These are phyloP conservation scores for Violaceomyces palustris DNA, from an alignment of 1,284 basidiomycete species.

Conservation along the genomic window DNA sequence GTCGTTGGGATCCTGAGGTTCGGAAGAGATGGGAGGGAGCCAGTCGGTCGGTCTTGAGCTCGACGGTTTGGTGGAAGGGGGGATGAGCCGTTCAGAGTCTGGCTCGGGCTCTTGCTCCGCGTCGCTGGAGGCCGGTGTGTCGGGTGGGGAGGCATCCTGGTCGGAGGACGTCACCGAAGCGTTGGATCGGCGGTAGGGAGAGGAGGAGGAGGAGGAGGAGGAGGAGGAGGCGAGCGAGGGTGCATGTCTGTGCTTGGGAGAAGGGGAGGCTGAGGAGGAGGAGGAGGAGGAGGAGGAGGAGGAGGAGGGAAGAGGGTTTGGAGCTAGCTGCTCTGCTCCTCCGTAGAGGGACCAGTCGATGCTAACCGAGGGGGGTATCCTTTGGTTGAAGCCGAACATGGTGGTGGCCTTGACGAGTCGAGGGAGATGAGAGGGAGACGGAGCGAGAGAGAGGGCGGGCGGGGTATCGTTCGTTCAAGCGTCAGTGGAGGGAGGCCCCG, in stretches of 20 bases:
- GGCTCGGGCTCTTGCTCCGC: constrained; percentile 1
- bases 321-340: constrained; percentile 28
- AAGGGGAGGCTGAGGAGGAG: constrained; percentile 4
- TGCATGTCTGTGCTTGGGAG: not conserved
- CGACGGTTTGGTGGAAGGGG: not conserved
- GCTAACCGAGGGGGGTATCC: constrained; percentile 29
- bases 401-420: too few species aligned
- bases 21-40: constrained; percentile 42
- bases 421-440: too few species aligned
- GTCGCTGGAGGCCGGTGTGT: constrained; percentile 14
- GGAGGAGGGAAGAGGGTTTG: not conserved
- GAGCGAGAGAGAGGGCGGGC: too few species aligned
- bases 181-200: constrained; percentile 7
- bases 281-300: not conserved
- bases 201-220: constrained; percentile 4
- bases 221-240: not conserved
- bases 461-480: too few species aligned
- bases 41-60: constrained; percentile 31
- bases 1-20: constrained; percentile 45
- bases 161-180: constrained; percentile 3
- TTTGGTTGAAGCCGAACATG: constrained; percentile 8
- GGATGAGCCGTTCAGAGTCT: not conserved
- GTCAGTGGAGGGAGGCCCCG: too few species aligned
- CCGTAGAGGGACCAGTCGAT: constrained; percentile 52
- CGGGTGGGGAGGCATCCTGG: constrained; percentile 1